A percentile compares a stretch with the other conserved stretches of the same genome.
These are phyloP conservation scores for Alnus glutinosa DNA, from an alignment of 306 rosid genomes.

Conservation along the genomic window DNA sequence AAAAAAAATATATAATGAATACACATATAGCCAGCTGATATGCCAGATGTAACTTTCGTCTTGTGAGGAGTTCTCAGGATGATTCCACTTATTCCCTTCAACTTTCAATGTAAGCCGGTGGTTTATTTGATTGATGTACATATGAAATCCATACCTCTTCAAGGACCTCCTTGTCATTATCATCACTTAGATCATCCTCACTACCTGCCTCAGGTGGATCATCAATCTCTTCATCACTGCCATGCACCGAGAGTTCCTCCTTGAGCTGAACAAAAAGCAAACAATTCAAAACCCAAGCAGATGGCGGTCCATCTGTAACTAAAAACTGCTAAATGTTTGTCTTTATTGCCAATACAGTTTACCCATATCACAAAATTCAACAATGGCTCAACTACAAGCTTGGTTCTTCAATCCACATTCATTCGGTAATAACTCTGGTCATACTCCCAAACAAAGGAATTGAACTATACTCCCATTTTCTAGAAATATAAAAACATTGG, in stretches of 20 bases:
- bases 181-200: conserved; percentile 86
- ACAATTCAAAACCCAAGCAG: not conserved
- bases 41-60: not conserved
- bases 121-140: not conserved
- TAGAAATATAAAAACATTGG: not conserved
- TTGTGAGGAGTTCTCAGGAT: not conserved
- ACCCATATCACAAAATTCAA: not conserved
- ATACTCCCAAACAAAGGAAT: not conserved
- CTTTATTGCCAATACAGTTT: not conserved
- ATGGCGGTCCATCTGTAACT: not conserved
- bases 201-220: conserved; percentile 74
- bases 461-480: not conserved
- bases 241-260: conserved; percentile 82
- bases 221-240: conserved; percentile 93
- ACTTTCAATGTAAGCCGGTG: not conserved
- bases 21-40: not conserved
- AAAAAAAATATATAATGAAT: not conserved
- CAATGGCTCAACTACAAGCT: not conserved
- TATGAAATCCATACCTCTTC: conserved; percentile 66
- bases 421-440: not conserved
- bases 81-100: not conserved
- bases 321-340: not conserved
- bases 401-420: not conserved
- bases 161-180: conserved; percentile 40
- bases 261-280: conserved; percentile 50